A percentile compares a stretch with the other conserved stretches of the same genome.
Evolutionary conservation across 257 asterid species (phyloP).

Genomic region (Nicotiana paniculata): DNA sequence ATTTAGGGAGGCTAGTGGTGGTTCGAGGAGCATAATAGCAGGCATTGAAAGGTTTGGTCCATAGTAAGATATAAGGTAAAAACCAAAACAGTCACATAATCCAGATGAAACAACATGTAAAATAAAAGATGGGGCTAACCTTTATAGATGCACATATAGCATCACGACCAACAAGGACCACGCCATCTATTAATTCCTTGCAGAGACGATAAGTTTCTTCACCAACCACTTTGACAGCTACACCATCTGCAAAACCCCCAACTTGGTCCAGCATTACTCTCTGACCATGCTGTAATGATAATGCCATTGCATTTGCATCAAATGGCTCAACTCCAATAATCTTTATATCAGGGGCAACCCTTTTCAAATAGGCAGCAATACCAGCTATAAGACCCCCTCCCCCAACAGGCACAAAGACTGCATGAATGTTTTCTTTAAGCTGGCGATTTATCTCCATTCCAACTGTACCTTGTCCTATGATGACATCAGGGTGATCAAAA

Average conservation of each 20-base stretch:
- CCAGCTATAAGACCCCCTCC: conserved; percentile 99
- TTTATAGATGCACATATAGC: conserved; percentile 97
- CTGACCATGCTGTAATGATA: conserved; percentile 71
- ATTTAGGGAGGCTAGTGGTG: not conserved
- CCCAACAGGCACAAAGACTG: conserved; percentile 92
- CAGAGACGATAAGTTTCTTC: conserved; percentile 82
- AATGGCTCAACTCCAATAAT: conserved; percentile 90
- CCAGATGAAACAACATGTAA: conserved; percentile 6
- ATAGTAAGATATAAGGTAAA: not conserved
- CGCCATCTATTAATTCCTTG: conserved; percentile 76
- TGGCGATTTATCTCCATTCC: conserved; percentile 94
- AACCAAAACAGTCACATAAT: not conserved
- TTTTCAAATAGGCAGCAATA: conserved; percentile 86
- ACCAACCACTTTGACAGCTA: conserved; percentile 93
- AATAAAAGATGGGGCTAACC: conserved; percentile 36
- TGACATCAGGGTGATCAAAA: conserved; percentile 95
- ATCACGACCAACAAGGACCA: conserved; percentile 86
- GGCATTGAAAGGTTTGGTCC: not conserved
- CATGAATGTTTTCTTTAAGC: conserved; percentile 56
- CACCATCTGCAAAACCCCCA: conserved; percentile 98
- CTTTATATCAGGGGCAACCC: conserved; percentile 81
- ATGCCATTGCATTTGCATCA: conserved; percentile 94
- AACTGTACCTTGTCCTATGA: conserved; percentile 86
- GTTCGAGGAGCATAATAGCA: not conserved
- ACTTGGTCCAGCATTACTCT: conserved; percentile 83